phyloP scores from a whole-genome alignment of 2,329 filamentous ascomycete species.

The Claviceps humidiphila region DNA sequence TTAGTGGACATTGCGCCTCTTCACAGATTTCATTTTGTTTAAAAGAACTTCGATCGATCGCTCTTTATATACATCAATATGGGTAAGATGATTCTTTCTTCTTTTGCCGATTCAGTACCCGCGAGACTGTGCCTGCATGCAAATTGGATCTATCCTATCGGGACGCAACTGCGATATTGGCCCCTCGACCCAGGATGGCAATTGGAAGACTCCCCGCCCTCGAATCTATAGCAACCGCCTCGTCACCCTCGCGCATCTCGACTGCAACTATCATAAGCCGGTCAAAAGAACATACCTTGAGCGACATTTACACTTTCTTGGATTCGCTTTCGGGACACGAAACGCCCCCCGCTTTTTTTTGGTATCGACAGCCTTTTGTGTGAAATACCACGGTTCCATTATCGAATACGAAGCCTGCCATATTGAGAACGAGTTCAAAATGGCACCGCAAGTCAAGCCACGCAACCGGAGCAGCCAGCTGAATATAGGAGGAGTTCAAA shows the following conservation, averaged over 20 bases:
- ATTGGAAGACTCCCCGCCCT: constrained; percentile 1
- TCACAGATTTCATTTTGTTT: constrained; percentile 10
- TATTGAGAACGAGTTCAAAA: constrained; percentile 22
- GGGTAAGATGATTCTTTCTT: constrained; percentile 26
- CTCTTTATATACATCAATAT: constrained; percentile 28
- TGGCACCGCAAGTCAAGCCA: constrained; percentile 29
- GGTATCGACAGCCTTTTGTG: constrained; percentile 15
- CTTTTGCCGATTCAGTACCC: not conserved
- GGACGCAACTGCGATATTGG: constrained; percentile 11
- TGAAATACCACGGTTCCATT: constrained; percentile 8
- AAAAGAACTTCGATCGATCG: constrained; percentile 17
- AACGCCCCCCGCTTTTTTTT: constrained; percentile 14
- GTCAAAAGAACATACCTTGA: constrained; percentile 23
- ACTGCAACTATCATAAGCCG: constrained; percentile 8
- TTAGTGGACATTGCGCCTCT: not conserved
- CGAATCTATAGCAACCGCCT: not conserved
- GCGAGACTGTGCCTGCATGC: constrained; percentile 2
- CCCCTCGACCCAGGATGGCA: constrained; percentile 3
- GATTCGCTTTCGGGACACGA: constrained; percentile 13
- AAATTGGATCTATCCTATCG: constrained; percentile 9
- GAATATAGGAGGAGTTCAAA: constrained; percentile 18
- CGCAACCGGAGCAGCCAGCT: constrained; percentile 38
- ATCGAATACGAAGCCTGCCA: not conserved
- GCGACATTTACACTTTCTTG: constrained; percentile 34
- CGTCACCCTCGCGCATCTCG: constrained; percentile 1